Base-by-base conservation (phyloP, 75 land plant species). In the Picea glauca region DNA sequence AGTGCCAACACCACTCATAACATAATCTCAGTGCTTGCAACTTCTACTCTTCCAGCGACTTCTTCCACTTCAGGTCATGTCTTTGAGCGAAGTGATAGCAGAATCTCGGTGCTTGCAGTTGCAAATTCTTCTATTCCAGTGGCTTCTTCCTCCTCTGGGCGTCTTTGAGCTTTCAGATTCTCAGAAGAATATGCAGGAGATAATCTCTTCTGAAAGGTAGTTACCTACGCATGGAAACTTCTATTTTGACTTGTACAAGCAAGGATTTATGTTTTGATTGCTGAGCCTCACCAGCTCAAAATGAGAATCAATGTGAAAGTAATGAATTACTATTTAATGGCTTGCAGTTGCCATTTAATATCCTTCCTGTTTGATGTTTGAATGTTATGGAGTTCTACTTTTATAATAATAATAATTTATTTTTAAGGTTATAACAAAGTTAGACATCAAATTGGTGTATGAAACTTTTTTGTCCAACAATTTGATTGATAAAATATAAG, bases 61-160 rank as follows among this genome's bases (percentile, higher is more conserved):
- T 86, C 88, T 32, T 77, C 88, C 21, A 81, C 90, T 31, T 86
- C 88, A 13, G 23, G 91, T 89, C 17, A 89, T 80, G 64, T 66
- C 78, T 12, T 38, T 70, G 40, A 46, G 74, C 6, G 4, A 4
- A 43, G 26, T n/a, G 74, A 70, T 70, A 35, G 18, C n/a, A 67
- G 20, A 67, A 67, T 38, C 21, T 38, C 50, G 2, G 21, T 18
- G 46, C 13, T 82, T 58, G 74, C 26, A 43, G 43, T 80, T 70
- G 43, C 54, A 43, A 70, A 43, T 20, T n/a, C 54, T 43, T 9
- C 54, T n/a, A 5, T 11, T 43, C 54, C 56, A n/a, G 8, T 38
- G 35, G 20, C 50, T 46, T 70, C 50, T 2, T 70, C 56, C 54
- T 40, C 74, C n/a, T 70, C 54, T 20, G 23, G 18, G 21, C 21